Conservation (phyloP, 441 rosid genomes). For the Adansonia madagascariensis region DNA sequence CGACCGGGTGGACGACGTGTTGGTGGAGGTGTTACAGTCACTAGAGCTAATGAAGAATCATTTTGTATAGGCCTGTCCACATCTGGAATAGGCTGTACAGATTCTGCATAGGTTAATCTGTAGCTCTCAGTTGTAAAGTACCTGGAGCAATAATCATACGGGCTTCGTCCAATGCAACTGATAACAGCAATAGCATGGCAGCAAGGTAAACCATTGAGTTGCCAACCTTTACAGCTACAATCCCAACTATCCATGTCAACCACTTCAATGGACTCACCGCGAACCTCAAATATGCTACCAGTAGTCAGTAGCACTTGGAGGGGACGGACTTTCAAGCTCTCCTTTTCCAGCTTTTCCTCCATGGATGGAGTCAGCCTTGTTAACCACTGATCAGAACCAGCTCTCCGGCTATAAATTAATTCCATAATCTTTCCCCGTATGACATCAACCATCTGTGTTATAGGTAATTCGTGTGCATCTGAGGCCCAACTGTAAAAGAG, state of each 20-base stretch:
- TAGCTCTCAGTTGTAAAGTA: constrained; percentile 70
- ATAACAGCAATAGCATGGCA: constrained; percentile 76
- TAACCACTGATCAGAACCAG: constrained; percentile 55
- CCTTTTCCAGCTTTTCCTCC: constrained; percentile 78
- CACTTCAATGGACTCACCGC: constrained; percentile 69
- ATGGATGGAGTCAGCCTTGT: constrained; percentile 73
- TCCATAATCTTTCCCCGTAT: constrained; percentile 74
- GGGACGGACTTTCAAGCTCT: constrained; percentile 50
- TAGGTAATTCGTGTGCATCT: constrained; percentile 80
- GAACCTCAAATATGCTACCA: constrained; percentile 75
- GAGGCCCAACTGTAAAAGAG: constrained; percentile 80
- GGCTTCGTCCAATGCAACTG: constrained; percentile 51
- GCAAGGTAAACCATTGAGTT: constrained; percentile 82
- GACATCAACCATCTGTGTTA: constrained; percentile 88
- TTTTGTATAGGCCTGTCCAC: constrained; percentile 51
- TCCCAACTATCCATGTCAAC: constrained; percentile 76
- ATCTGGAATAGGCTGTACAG: constrained; percentile 63
- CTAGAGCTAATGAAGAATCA: constrained; percentile 53
- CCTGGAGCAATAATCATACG: constrained; percentile 78
- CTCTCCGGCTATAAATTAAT: constrained; percentile 53
- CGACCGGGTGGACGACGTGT: constrained; percentile 87
- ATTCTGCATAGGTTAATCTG: constrained; percentile 67
- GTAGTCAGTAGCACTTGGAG: constrained; percentile 59
- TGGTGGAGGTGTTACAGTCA: constrained; percentile 86
- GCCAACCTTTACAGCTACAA: constrained; percentile 90